These are phyloP conservation scores for Macrophomina phaseolina DNA, from an alignment of 2,329 filamentous ascomycete genomes.

Conservation along the genomic window DNA sequence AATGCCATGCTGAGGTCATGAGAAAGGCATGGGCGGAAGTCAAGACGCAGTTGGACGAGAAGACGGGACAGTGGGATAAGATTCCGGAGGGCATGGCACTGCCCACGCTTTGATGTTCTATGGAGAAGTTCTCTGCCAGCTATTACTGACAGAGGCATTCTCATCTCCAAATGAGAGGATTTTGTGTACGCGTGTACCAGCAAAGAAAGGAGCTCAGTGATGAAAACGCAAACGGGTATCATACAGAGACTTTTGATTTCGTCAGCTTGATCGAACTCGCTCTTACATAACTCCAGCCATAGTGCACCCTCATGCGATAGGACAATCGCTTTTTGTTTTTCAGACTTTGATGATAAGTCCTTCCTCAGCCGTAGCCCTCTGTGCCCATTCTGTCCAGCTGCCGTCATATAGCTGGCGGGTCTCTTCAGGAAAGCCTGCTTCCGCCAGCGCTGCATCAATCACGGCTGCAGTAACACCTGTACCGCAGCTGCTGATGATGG, in stretches of 20 bases:
- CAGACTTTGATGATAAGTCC: conserved; percentile 64
- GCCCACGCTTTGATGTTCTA: neutral
- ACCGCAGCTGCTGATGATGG: conserved; percentile 87
- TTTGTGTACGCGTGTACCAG: neutral
- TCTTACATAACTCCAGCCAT: conserved; percentile 10
- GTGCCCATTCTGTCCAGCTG: conserved; percentile 92
- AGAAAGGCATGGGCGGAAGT: conserved; percentile 33
- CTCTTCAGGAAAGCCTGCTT: conserved; percentile 75
- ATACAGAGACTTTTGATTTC: conserved; percentile 14
- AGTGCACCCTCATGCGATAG: neutral
- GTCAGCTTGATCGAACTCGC: neutral
- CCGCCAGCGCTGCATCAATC: conserved; percentile 82
- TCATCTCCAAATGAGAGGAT: neutral
- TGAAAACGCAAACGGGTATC: neutral
- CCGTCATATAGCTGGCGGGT: conserved; percentile 87
- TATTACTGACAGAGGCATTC: too few relatives aligned
- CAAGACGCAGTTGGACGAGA: conserved; percentile 27
- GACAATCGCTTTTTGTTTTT: neutral
- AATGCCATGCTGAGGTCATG: conserved; percentile 25
- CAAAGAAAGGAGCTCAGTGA: neutral
- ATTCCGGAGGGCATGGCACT: conserved; percentile 32
- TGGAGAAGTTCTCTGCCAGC: too few relatives aligned
- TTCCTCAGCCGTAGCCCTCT: conserved; percentile 66
- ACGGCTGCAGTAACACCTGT: conserved; percentile 93
- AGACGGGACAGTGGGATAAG: conserved; percentile 33